phyloP scores from a whole-genome alignment of 2,329 filamentous ascomycete genomes.

The Alternaria hordeiaustralica region DNA sequence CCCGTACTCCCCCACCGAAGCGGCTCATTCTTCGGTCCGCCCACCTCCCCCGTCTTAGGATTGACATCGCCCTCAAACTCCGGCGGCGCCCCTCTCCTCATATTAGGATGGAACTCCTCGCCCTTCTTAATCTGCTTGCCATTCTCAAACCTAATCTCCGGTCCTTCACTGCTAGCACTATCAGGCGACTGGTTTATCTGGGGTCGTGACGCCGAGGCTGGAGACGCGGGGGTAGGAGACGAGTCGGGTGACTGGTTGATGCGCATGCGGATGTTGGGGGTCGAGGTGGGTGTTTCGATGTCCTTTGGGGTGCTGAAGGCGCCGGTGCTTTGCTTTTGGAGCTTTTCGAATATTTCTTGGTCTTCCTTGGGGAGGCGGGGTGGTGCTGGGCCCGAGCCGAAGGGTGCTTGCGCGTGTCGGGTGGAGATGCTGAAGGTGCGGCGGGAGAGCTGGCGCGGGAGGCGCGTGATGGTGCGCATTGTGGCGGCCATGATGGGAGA shows the following conservation, averaged over 20 bases:
- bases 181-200: slow-evolving; percentile 21
- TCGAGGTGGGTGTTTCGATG: slow-evolving; percentile 35
- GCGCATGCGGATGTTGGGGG: slow-evolving; percentile 29
- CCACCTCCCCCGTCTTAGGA: slow-evolving; percentile 92
- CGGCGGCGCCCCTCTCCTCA: slow-evolving; percentile 78
- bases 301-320: slow-evolving; percentile 71
- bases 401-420: slow-evolving; percentile 24
- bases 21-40: slow-evolving; percentile 97
- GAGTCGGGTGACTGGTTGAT: slow-evolving; percentile 46
- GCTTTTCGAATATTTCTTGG: slow-evolving; percentile 87
- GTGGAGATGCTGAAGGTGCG: slow-evolving; percentile 23
- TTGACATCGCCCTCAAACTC: slow-evolving; percentile 94
- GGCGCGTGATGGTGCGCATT: slow-evolving; percentile 26
- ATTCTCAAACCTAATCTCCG: slow-evolving; percentile 23
- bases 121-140: slow-evolving; percentile 59
- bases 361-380: slow-evolving; percentile 87
- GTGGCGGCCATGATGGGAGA: slow-evolving; percentile 1
- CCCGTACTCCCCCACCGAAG: slow-evolving; percentile 80
- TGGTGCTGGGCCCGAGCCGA: slow-evolving; percentile 67
- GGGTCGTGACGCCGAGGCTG: background rate
- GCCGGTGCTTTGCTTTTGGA: slow-evolving; percentile 78
- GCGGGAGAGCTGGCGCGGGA: slow-evolving; percentile 38
- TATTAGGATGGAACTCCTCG: slow-evolving; percentile 72
- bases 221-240: background rate
- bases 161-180: slow-evolving; percentile 3